Base-by-base conservation (phyloP, 139 green algal genomes). In the Micractinium sp. region DNA sequence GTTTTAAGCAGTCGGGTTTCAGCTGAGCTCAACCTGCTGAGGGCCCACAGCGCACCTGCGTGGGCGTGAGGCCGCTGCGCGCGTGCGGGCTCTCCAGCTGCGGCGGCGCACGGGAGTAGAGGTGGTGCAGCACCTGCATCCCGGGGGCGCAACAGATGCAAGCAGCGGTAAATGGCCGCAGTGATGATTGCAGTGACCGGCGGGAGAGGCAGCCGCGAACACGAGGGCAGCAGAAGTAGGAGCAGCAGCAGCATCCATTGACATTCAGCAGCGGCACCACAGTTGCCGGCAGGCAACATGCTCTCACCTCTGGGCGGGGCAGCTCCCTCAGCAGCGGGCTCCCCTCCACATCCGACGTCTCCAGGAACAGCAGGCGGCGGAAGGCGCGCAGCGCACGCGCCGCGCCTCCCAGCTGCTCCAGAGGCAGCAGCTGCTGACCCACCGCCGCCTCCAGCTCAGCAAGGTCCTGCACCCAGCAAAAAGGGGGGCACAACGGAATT, bases 361-460 rank as follows among this genome's bases (percentile, higher is more conserved):
- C 87, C 79, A 90, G 73, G 85, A 97, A 97, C 9, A 97, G 87
- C 39, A 97, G 88, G 20, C 92, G 89, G 69, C 94, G 91, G 91
- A 98, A 97, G 22, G 94, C 94, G 47, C 93, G 91, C 87, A 98
- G 92, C 41, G 92, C 87, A 19, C 92, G 83, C 86, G 94, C 94
- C 16, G 95, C 93, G 14, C 86, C 79, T 27, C 94, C 95, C 84
- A 99, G 87, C 38, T 93, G 79, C 69, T 98, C 95, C 63, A 97
- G 89, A 0, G 97, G 95, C 80, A 92, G 94, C 82, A 99, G 90
- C 35, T 95, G 90, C 84, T 95, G 89, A 14, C 93, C 92, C 47
- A 99, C 93, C 0, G 91, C 93, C 77, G 93, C 87, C 93, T 99
- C 96, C 78, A 99, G 86, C 93, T 99, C 97, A 3, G 92, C 96